Evolutionary conservation across 2,329 filamentous ascomycete genomes (phyloP), one percentile per base, ranked within the genome.

Genomic region (Ophiostoma piceae): DNA sequence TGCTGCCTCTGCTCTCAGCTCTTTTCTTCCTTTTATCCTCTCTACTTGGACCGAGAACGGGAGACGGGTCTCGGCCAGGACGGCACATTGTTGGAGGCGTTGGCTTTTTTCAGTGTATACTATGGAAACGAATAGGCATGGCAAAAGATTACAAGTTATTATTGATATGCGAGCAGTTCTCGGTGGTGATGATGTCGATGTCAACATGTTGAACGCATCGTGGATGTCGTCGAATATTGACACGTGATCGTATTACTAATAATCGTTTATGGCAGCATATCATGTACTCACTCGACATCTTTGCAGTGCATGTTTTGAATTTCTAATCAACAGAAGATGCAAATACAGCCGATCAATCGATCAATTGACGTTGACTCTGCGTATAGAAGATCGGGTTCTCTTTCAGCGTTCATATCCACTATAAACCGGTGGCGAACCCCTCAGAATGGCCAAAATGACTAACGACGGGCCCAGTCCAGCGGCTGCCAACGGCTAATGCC

Each of bases 31-130:
- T 57, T 26, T 32, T 16, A 16, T 32, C 16, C 60, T 64, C 9
- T 60, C 32, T 64, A 37, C 7, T 16, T 8, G 39, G 35, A 29
- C 62, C 62, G 62, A 65, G 62, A 22, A 41, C 62, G 4, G 35
- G 62, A 35, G 32, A 37, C 32, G 29, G 62, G 35, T 22, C 62
- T 65, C 62, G 57, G 37, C 47, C 43, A 16, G 66, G 29, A 26
- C 64, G 35, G 66, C 43, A 67, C 60, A 70, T 67, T 65, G 57
- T 62, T 29, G 67, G 62, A 65, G 69, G 69, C 62, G 67, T 60
- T 71, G 67, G 62, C 62, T 65, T 65, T 64, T 51, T 68, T 68
- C 32, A 62, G 69, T 68, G 69, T 71, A 68, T 68, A 68, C 22
- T 66, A 71, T 57, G 66, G 66, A 68, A 54, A 68, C 62, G 67